Base-by-base conservation (phyloP, 495 filamentous ascomycete genomes). In the Penicillium lagena region DNA sequence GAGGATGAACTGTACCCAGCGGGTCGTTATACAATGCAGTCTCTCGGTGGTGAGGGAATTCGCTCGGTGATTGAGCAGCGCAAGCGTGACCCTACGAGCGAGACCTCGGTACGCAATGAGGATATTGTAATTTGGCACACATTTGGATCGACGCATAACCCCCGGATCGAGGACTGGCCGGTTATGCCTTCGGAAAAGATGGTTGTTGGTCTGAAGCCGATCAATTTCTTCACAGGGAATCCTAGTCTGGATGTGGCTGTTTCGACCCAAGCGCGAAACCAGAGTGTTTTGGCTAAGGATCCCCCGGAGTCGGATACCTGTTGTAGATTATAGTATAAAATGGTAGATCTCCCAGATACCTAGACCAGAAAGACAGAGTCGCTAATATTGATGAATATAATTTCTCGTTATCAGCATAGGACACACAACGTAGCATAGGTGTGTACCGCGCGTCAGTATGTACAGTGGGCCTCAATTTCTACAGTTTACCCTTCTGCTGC, bases 1-100 rank as follows among this genome's bases (percentile, higher is more conserved):
- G 90, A 95, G 40, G 77, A 75, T 2, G 89, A 96, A 66, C 64
- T 93, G 6, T 96, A 78, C 56, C 76, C 90, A 0, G 81, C 83
- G 6, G 90, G 90, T 0, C 68, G 78, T 46, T 91, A 88, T 57
- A 96, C 90, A 1, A 95, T 90, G 58, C 90, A 96, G 65, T 83
- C 78, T 4, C 15, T 37, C 8, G 80, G 77, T 7, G 86, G 82
- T 0, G 63, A 67, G 11, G 68, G 67, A 0, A 55, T 70, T 10
- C 39, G 35, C 1, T 55, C 53, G 2, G 39, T 32, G 34, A 62
- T 56, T 32, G 29, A 37, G 9, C 12, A 30, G 35, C 60, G 58
- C 7, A 17, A 17, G 15, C 15, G 4, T 17, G 15, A 17, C 15
- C 4, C 15, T 17, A 43, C 29, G 27, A 29, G 12, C 3, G 40